phyloP scores from a whole-genome alignment of 495 filamentous ascomycete species.

The Talaromyces liani region DNA sequence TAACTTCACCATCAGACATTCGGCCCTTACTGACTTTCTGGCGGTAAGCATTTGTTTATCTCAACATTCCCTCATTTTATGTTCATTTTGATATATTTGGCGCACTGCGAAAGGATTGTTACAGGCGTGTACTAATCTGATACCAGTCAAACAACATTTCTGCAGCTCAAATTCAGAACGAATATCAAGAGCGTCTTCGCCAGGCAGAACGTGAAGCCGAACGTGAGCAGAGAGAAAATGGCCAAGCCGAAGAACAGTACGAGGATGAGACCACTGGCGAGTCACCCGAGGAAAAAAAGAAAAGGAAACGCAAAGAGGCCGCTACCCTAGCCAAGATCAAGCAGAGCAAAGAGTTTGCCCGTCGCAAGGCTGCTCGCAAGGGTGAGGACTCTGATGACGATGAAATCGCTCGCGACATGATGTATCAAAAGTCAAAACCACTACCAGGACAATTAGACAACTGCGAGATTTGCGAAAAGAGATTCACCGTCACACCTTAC shows the following conservation, averaged over 20 bases:
- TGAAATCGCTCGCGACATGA: slow-evolving; percentile 41
- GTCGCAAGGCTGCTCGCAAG: slow-evolving; percentile 44
- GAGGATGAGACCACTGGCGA: slow-evolving; percentile 21
- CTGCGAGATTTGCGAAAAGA: slow-evolving; percentile 76
- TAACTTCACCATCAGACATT: slow-evolving; percentile 39
- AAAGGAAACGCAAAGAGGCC: slow-evolving; percentile 53
- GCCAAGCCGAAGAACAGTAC: slow-evolving; percentile 19
- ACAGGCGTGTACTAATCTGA: not conserved
- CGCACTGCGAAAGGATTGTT: not conserved
- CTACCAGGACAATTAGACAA: slow-evolving; percentile 81
- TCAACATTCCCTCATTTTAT: not conserved
- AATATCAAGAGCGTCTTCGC: slow-evolving; percentile 46
- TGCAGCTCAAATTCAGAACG: slow-evolving; percentile 65
- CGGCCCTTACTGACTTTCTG: slow-evolving; percentile 75
- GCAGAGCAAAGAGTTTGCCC: slow-evolving; percentile 61
- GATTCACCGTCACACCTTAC: slow-evolving; percentile 92
- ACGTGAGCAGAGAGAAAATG: slow-evolving; percentile 16
- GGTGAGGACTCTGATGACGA: slow-evolving; percentile 41
- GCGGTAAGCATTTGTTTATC: slow-evolving; percentile 44
- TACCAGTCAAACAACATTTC: slow-evolving; percentile 78
- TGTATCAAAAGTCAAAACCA: slow-evolving; percentile 56
- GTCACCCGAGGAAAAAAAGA: slow-evolving; percentile 48
- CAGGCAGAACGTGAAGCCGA: slow-evolving; percentile 36
- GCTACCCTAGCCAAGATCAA: slow-evolving; percentile 70
- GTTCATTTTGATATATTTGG: not conserved